A percentile compares a stretch with the other conserved stretches of the same genome.
Evolutionary conservation across 352 stramenopile species (phyloP).

Genomic region (Pythium dissotocum): DNA sequence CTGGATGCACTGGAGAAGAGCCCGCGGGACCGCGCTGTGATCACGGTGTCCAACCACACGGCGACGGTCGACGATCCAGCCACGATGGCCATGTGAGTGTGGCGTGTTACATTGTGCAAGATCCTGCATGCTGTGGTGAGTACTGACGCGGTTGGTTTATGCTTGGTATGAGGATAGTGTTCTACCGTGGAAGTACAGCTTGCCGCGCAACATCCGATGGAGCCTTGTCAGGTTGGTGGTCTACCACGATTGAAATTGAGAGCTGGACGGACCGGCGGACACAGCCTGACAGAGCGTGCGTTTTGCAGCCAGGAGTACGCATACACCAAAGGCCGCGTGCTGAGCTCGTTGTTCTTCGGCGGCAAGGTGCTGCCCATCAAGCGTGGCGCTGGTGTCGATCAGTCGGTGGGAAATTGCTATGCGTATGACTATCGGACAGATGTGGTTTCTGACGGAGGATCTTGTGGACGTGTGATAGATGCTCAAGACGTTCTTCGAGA

Average conservation of each 20-base stretch:
- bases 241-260: not conserved
- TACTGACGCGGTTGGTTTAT: not conserved
- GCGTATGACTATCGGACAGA: not conserved
- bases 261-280: not conserved
- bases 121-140: not conserved
- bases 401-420: slow-evolving; percentile 36
- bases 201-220: slow-evolving; percentile 62
- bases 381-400: slow-evolving; percentile 70
- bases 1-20: not conserved
- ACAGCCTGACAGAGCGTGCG: not conserved
- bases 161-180: slow-evolving; percentile 35
- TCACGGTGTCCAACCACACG: slow-evolving; percentile 1
- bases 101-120: not conserved
- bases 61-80: not conserved
- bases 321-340: slow-evolving; percentile 59
- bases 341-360: slow-evolving; percentile 63
- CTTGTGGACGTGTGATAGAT: slow-evolving; percentile 38
- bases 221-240: slow-evolving; percentile 61
- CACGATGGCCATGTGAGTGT: not conserved
- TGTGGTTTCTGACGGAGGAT: not conserved
- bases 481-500: slow-evolving; percentile 76
- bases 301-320: slow-evolving; percentile 76
- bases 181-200: slow-evolving; percentile 67
- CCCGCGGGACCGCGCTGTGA: not conserved
- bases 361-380: slow-evolving; percentile 79